These are phyloP conservation scores for Moelleriella libera DNA, from an alignment of 2,329 filamentous ascomycete genomes.

Conservation along the genomic window DNA sequence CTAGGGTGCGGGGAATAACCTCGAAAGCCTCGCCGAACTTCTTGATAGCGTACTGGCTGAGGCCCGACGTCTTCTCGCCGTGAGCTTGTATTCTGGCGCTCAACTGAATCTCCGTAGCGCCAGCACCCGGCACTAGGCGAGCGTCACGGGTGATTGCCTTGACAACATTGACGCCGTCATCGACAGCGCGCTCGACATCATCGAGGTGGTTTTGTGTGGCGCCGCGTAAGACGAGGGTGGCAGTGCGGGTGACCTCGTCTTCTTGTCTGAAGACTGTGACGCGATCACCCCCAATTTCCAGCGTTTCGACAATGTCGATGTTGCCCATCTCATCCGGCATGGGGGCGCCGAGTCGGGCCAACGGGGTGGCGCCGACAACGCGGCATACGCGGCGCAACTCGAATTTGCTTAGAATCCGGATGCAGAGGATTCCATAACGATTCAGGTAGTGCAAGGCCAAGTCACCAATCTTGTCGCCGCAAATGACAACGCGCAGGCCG, in stretches of 20 bases:
- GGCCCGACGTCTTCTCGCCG: conserved; percentile 82
- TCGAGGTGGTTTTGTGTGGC: conserved; percentile 97
- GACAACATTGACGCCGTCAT: conserved; percentile 96
- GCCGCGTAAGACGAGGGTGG: conserved; percentile 85
- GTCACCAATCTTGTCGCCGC: conserved; percentile 87
- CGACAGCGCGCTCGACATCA: conserved; percentile 90
- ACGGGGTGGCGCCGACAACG: conserved; percentile 90
- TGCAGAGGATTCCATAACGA: conserved; percentile 87
- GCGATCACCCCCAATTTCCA: conserved; percentile 94
- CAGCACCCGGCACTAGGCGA: conserved; percentile 82
- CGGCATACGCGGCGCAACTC: conserved; percentile 90
- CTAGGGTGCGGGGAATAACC: conserved; percentile 84
- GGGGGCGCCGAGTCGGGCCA: conserved; percentile 85
- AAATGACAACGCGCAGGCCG: conserved; percentile 80
- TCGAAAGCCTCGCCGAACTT: conserved; percentile 97
- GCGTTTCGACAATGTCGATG: conserved; percentile 88
- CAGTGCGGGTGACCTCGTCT: conserved; percentile 78
- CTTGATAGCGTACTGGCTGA: conserved; percentile 92
- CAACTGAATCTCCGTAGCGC: conserved; percentile 86
- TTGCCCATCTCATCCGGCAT: conserved; percentile 99
- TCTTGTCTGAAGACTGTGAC: conserved; percentile 98
- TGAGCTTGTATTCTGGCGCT: conserved; percentile 83
- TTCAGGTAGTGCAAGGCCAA: conserved; percentile 96
- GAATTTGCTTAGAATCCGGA: conserved; percentile 97
- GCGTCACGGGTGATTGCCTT: conserved; percentile 95